phyloP scores from a whole-genome alignment of 2,329 filamentous ascomycete species.

The Phialophora tarda region DNA sequence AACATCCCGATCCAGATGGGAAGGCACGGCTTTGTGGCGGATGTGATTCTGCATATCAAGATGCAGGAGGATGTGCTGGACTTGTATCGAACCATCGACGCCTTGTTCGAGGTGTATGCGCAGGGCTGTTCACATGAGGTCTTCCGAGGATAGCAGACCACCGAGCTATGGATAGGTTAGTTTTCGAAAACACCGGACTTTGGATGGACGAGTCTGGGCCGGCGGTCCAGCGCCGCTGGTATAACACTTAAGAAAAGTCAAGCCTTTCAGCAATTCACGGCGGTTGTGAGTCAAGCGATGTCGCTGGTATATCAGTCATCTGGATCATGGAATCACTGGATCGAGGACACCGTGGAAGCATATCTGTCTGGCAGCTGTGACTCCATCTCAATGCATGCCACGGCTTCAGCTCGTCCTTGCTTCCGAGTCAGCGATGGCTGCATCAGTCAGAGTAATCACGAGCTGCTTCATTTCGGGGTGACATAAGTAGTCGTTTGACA shows the following conservation, averaged over 20 bases:
- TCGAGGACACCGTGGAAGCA: background rate
- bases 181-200: background rate
- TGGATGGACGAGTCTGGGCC: background rate
- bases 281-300: background rate
- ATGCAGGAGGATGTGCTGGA: background rate
- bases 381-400: background rate
- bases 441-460: background rate
- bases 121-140: background rate
- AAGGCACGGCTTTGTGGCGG: background rate
- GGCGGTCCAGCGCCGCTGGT: background rate
- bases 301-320: background rate
- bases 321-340: constrained; percentile 1
- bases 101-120: background rate
- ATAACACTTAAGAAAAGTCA: background rate
- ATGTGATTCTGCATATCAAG: background rate
- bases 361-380: background rate
- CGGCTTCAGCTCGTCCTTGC: background rate
- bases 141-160: background rate
- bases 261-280: background rate
- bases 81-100: background rate
- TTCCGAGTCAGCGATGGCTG: background rate
- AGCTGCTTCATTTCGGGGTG: background rate
- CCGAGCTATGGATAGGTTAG: background rate
- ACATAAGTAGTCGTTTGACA: background rate
- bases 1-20: background rate